Evolutionary conservation across 768 basidiomycete genomes (phyloP).

Genomic region (Termitomyces sp.): DNA sequence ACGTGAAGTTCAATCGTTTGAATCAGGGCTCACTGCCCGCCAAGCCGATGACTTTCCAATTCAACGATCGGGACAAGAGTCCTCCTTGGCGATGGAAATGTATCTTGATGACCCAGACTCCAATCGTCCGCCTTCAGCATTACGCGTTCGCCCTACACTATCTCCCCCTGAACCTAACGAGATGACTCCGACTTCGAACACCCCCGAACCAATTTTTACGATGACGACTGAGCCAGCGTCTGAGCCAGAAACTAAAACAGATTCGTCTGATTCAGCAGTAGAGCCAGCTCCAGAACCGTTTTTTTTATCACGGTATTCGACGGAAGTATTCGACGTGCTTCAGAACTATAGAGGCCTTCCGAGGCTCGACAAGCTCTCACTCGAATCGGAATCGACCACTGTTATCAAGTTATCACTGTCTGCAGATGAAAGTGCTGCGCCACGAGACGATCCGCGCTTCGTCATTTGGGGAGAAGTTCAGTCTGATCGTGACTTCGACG

Average conservation of each 20-base stretch:
- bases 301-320: conserved; percentile 59
- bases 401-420: conserved; percentile 70
- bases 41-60: conserved; percentile 31
- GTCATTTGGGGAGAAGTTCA: conserved; percentile 79
- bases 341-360: conserved; percentile 79
- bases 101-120: conserved; percentile 12
- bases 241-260: background rate
- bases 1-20: conserved; percentile 87
- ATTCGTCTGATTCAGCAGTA: conserved; percentile 8
- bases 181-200: conserved; percentile 9
- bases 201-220: conserved; percentile 6
- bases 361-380: conserved; percentile 57
- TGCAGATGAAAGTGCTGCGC: conserved; percentile 61
- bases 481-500: conserved; percentile 26
- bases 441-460: conserved; percentile 85
- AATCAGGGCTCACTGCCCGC: conserved; percentile 73
- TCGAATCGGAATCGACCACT: conserved; percentile 50
- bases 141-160: conserved; percentile 14
- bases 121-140: conserved; percentile 21
- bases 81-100: conserved; percentile 10
- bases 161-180: conserved; percentile 7
- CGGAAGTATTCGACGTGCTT: conserved; percentile 74
- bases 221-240: conserved; percentile 12
- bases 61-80: conserved; percentile 6
- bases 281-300: conserved; percentile 43